phyloP scores from a whole-genome alignment of 768 basidiomycete species.

The Suillus decipiens region DNA sequence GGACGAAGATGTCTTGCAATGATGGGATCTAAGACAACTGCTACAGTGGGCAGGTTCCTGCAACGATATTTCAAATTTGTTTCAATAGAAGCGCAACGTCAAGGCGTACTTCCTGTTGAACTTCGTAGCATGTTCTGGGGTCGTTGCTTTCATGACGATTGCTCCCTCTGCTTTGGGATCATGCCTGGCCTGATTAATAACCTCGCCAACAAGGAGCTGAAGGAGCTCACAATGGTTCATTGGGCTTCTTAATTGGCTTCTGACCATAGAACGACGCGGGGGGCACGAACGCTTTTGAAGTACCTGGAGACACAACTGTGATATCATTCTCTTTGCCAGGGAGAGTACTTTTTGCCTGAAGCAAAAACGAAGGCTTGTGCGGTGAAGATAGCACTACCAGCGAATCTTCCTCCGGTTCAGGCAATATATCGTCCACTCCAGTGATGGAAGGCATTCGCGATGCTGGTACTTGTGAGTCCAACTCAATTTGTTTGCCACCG shows the following conservation, averaged over 20 bases:
- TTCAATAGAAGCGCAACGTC: slow-evolving; percentile 3
- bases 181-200: slow-evolving; percentile 47
- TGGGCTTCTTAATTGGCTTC: slow-evolving; percentile 31
- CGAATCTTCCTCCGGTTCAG: slow-evolving; percentile 23
- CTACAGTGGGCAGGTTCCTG: slow-evolving; percentile 65
- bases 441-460: slow-evolving; percentile 53
- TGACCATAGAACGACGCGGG: slow-evolving; percentile 65
- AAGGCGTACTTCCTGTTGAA: slow-evolving; percentile 68
- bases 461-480: slow-evolving; percentile 52
- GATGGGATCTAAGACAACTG: slow-evolving; percentile 91
- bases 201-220: not conserved
- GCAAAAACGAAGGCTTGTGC: slow-evolving; percentile 12
- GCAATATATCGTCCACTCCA: slow-evolving; percentile 32
- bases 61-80: slow-evolving; percentile 8
- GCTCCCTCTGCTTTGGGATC: slow-evolving; percentile 78
- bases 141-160: slow-evolving; percentile 83
- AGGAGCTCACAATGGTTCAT: slow-evolving; percentile 48
- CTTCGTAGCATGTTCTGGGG: slow-evolving; percentile 60
- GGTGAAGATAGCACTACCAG: slow-evolving; percentile 19
- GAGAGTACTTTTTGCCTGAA: slow-evolving; percentile 8
- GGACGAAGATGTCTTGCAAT: slow-evolving; percentile 73
- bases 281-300: slow-evolving; percentile 42
- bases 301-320: slow-evolving; percentile 11
- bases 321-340: slow-evolving; percentile 25
- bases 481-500: slow-evolving; percentile 61